Base-by-base conservation (phyloP, 176 grass and related monocot species). In the Microstegium vimineum region DNA sequence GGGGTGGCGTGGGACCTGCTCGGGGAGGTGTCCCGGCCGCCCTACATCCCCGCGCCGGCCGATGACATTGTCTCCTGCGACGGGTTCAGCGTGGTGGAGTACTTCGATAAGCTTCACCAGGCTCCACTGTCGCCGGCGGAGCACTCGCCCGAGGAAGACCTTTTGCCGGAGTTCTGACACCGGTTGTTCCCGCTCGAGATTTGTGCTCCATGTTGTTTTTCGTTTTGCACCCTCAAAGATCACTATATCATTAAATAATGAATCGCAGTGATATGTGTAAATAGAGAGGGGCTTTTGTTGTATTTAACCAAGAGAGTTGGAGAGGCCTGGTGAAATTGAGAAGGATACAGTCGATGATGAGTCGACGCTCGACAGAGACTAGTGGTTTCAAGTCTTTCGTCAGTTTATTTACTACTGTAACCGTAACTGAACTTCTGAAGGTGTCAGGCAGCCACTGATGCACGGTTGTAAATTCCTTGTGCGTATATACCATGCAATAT, bases 1-100 rank as follows among this genome's bases (percentile, higher is more conserved):
- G 90, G 95, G 35, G 86, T 98, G 16, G 81, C 81, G 42, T 98
- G 95, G 95, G 86, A 94, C 31, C n/a, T 89, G 47, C 89, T 98
- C 40, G 62, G 80, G 7, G 92, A 91, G 71, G 84, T 98, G 74
- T 78, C 87, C 43, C 86, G 95, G 56, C 95, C 95, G 66, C 95
- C 95, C 66, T 94, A 87, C 84, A 90, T 93, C 59, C 83, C 91
- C 6, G 79, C 89, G 8, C 70, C 82, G 28, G 86, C 79, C 1
- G 90, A 98, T 25, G 90, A 88, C 82, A 51, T 47, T 36, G 67
- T 43, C 3, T 26, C 35, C 18, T 82, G 77, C 37, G 32, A 83
- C 31, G 86, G 78, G 0, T 98, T 98, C 81, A 83, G 91, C 45
- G 57, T 98, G 14, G 66, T 74, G 6, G 90, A 91, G 4, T 93